Percentiles rank a stretch among this genome's conserved stretches.
Conservation (phyloP, 169 alveolate genomes). For the Eimeria necatrix region DNA sequence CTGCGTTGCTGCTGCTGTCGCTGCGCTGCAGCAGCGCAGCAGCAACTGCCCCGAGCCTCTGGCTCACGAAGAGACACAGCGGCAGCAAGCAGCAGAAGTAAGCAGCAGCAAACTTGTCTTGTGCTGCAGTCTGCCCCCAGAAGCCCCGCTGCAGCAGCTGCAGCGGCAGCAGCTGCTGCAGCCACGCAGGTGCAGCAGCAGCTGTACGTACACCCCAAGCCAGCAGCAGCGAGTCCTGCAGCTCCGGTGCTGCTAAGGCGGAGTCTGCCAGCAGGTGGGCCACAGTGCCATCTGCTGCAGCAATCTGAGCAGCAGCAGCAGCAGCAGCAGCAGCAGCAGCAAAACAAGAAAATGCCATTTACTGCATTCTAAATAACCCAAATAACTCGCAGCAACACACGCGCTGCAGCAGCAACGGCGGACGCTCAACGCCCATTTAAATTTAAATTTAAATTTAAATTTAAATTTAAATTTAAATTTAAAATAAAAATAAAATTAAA, state of each 20-base stretch:
- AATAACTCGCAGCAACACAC: too few relatives aligned
- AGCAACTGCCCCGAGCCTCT: not conserved
- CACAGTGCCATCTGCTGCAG: conserved; percentile 24
- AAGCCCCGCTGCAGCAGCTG: not conserved
- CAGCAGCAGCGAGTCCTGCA: not conserved
- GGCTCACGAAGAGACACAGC: not conserved
- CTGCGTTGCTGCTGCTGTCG: not conserved
- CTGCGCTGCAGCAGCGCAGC: conserved; percentile 3
- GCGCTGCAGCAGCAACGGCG: not conserved
- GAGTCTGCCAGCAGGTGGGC: not conserved
- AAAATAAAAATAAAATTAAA: too few relatives aligned
- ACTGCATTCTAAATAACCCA: too few relatives aligned
- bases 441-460: too few relatives aligned
- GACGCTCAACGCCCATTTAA: not conserved
- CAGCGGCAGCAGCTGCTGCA: conserved; percentile 34
- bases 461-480: too few relatives aligned
- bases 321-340: conserved; percentile 25
- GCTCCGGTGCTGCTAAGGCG: not conserved
- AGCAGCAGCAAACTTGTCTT: not conserved
- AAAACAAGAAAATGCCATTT: not conserved
- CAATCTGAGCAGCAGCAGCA: not conserved
- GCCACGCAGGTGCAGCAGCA: not conserved
- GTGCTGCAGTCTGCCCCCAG: conserved; percentile 9
- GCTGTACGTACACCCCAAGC: not conserved
- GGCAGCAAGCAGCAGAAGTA: conserved; percentile 8